Base-by-base conservation (phyloP, 805 yeast genomes). In the Candida manassasensis region DNA sequence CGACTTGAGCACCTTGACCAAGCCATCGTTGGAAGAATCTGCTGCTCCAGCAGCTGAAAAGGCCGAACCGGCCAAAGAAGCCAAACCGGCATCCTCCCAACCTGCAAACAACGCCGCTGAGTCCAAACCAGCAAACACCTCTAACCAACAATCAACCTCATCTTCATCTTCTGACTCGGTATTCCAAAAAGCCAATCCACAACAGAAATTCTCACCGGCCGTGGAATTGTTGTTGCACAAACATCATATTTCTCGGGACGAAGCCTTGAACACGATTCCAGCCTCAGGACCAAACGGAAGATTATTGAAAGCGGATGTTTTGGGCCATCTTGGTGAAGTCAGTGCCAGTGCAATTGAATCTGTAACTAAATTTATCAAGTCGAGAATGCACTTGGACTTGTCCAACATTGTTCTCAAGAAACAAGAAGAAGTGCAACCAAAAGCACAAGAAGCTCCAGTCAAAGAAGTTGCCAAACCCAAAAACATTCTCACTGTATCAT, bases 211-310 rank as follows among this genome's bases (percentile, higher is more conserved):
- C 29, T 70, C 81, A 42, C 97, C 97, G 12, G 81, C 96, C 0
- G 97, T 88, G 8, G 76, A 73, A 36, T 43, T 77, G 3, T 64
- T 90, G 19, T 65, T 90, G 25, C 75, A 71, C 27, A 68, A 67
- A 39, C 71, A 86, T 51, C 57, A 71, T 36, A 79, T 90, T 39
- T 73, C 90, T 1, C 61, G 57, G 37, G 81, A 73, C 27, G 90
- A 83, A 17, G 96, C 96, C 2, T 42, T 84, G 14, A 50, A 65
- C 6, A 77, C 81, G 43, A 85, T 90, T 49, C 66, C 75, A 27
- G 94, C 96, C 6, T 71, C 95, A 1, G 98, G 97, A 14, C 94
- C 94, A 19, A 73, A 79, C 38, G 97, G 97, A 7, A 74, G 95
- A 51, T 56, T 90, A 27, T 69, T 90, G 44, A 85, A 84, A 62